Evolutionary conservation across 306 rosid genomes (phyloP).

Genomic region (Elaeagnus macrophylla): DNA sequence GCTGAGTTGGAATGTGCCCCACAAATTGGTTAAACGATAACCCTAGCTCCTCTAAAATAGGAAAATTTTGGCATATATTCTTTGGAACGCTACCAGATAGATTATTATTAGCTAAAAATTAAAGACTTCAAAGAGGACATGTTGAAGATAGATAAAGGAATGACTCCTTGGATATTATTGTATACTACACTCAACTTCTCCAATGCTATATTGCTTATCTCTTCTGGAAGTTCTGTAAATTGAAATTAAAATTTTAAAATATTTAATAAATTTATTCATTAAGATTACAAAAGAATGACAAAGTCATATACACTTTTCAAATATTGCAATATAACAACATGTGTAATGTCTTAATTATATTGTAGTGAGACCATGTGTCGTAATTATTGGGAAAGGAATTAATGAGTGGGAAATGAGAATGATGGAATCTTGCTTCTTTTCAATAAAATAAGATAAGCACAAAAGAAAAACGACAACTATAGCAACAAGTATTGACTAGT

Average conservation of each 20-base stretch:
- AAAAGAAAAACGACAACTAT: too few relatives aligned
- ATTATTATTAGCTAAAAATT: neutral
- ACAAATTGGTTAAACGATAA: neutral
- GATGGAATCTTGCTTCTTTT: too few relatives aligned
- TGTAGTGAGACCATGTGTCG: too few relatives aligned
- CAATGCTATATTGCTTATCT: neutral
- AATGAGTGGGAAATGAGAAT: too few relatives aligned
- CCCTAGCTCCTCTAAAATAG: neutral
- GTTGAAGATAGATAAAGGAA: constrained; percentile 7
- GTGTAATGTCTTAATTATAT: too few relatives aligned
- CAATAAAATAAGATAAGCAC: too few relatives aligned
- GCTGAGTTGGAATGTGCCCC: constrained; percentile 17
- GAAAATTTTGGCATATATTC: neutral
- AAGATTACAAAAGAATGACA: too few relatives aligned
- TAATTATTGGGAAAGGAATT: too few relatives aligned
- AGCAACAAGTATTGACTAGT: too few relatives aligned
- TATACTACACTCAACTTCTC: neutral
- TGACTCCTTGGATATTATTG: constrained; percentile 1
- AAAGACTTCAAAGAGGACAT: neutral
- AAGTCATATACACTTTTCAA: too few relatives aligned
- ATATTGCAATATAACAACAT: too few relatives aligned
- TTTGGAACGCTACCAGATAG: neutral
- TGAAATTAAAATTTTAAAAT: neutral
- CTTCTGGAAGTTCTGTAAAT: neutral
- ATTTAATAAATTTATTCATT: too few relatives aligned